Evolutionary conservation across 805 yeast species (phyloP), one percentile per base, ranked within the genome.

Genomic region (Candida endomychidarum): DNA sequence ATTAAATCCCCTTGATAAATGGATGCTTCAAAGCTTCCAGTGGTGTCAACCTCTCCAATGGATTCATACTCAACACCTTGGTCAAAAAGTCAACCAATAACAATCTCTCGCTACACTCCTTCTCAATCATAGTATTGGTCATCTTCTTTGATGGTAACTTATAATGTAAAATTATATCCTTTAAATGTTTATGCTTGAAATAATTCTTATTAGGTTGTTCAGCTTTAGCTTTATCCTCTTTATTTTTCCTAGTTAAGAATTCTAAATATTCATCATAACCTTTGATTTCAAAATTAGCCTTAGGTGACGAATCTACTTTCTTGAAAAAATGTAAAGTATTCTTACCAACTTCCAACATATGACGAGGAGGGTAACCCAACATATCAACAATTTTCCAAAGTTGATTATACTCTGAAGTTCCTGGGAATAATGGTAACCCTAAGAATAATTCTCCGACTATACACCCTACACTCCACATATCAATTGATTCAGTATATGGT

Each of bases 291-390:
- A 60, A 69, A 1, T 53, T 50, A 3, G 67, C 55, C 43, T 67
- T 67, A 2, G 19, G 24, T 3, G 41, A 45, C 2, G 30, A 11
- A 20, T 61, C 61, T 2, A 51, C 27, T 47, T 76, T 77, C 42
- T 75, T 76, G 63, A 85, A 73, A 51, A 84, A 93, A 50, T 81
- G 78, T 33, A 72, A 63, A 1, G 96, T 74, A 59, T 83, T 88
- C 49, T 87, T 83, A 19, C 98, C 99, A 80, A 86, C 88, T 48
- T 91, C 97, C 49, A 91, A 72, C 99, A 93, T 93, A 87, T 96
- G 95, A 17, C 83, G 67, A 8, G 96, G 97, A 17, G 99, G 99
- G 47, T 70, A 61, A 0, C 95, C 96, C 43, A 91, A 61, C 70
- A 89, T 84, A 30, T 83, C 83, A 3, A 83, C 78, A 26, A 93